phyloP scores from a whole-genome alignment of 1,284 basidiomycete species.

The Albatrellus sp. region DNA sequence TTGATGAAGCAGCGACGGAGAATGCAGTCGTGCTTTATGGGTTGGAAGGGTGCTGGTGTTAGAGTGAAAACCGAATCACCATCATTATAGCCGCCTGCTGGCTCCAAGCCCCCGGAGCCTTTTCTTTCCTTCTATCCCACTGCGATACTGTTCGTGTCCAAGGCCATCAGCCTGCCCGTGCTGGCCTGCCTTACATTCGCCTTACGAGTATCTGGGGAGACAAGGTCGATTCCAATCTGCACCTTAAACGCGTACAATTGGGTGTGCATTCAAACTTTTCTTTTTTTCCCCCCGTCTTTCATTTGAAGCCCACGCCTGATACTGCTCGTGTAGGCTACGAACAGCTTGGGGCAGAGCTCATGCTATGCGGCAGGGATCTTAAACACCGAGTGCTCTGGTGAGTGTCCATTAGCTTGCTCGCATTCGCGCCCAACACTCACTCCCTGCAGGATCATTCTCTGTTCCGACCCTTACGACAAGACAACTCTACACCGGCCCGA shows the following conservation, averaged over 20 bases:
- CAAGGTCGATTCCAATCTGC: neutral
- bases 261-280: conserved; percentile 7
- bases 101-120: neutral
- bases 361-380: conserved; percentile 7
- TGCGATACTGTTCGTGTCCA: no score
- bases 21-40: no score
- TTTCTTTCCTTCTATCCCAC: neutral
- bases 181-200: neutral
- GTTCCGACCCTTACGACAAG: conserved; percentile 2
- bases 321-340: neutral
- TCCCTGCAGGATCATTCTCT: conserved; percentile 3
- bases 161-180: neutral
- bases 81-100: no score
- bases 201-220: neutral
- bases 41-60: no score
- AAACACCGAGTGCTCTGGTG: conserved; percentile 4
- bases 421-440: neutral
- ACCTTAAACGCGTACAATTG: conserved; percentile 1
- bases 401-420: conserved; percentile 3
- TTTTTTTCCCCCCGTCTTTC: neutral
- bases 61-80: no score
- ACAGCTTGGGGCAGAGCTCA: conserved; percentile 8
- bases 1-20: no score
- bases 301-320: neutral
- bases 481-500: conserved; percentile 8